Evolutionary conservation across 208 protist species (phyloP).

Genomic region (Crithidia fasciculata): DNA sequence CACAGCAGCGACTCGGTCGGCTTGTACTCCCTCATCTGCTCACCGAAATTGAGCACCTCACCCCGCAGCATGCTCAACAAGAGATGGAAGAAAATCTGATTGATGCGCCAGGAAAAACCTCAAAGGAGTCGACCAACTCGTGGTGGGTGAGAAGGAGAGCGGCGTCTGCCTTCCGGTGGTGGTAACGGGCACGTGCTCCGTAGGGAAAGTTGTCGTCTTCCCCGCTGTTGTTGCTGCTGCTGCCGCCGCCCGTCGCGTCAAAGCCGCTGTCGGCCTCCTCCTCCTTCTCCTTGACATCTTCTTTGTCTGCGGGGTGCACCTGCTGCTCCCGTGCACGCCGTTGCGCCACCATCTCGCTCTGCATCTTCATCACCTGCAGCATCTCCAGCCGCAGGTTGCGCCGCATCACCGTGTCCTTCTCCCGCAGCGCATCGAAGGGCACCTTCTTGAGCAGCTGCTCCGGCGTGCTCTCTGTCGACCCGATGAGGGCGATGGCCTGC

Average conservation of each 20-base stretch:
- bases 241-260: not conserved
- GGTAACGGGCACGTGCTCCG: not conserved
- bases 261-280: not conserved
- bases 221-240: not conserved
- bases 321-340: conserved; percentile 4
- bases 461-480: conserved; percentile 33
- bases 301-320: not conserved
- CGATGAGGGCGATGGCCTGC: conserved; percentile 18
- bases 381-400: conserved; percentile 47
- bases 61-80: conserved; percentile 39
- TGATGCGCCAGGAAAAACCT: conserved; percentile 38
- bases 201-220: not conserved
- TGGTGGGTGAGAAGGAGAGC: conserved; percentile 20
- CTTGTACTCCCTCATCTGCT: conserved; percentile 48
- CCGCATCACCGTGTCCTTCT: conserved; percentile 33
- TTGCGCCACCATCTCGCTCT: conserved; percentile 13
- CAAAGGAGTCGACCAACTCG: conserved; percentile 23
- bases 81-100: conserved; percentile 40
- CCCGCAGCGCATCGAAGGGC: conserved; percentile 32
- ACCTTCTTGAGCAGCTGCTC: conserved; percentile 37
- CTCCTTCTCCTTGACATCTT: conserved; percentile 3
- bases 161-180: not conserved
- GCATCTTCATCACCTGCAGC: conserved; percentile 26
- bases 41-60: conserved; percentile 37
- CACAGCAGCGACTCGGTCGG: conserved; percentile 28